These are phyloP conservation scores for Pinus albicaulis DNA, from an alignment of 75 land plant genomes.

Conservation along the genomic window DNA sequence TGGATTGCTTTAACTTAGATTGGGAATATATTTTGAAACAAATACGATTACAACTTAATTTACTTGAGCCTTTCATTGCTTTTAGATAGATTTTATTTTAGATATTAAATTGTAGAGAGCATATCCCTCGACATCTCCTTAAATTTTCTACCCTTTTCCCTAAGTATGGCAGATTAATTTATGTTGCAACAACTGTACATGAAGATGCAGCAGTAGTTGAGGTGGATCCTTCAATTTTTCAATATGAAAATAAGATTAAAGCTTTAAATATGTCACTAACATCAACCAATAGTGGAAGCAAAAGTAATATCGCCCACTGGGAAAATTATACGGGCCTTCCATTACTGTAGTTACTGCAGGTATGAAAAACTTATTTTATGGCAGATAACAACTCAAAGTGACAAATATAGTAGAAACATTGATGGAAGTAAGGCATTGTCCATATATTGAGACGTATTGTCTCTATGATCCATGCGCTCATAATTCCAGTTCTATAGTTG, in stretches of 20 bases:
- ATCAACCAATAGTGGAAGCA: constrained; percentile 70
- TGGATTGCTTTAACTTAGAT: constrained; percentile 45
- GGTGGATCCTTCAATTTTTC: constrained; percentile 77
- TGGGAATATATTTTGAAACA: constrained; percentile 67
- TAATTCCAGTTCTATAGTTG: constrained; percentile 52
- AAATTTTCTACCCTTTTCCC: too few relatives aligned
- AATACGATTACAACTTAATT: constrained; percentile 56
- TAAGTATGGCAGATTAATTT: too few relatives aligned
- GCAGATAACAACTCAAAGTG: constrained; percentile 77
- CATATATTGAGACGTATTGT: constrained; percentile 83
- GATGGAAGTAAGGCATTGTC: constrained; percentile 82
- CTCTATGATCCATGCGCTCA: constrained; percentile 90
- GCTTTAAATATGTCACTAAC: constrained; percentile 70
- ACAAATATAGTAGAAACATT: constrained; percentile 84
- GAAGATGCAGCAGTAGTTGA: constrained; percentile 49
- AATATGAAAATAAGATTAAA: constrained; percentile 90
- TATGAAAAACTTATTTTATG: constrained; percentile 81
- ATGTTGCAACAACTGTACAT: too few relatives aligned
- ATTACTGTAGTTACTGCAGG: constrained; percentile 96
- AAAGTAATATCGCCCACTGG: constrained; percentile 85
- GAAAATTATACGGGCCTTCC: constrained; percentile 87
- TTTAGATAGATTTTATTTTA: constrained; percentile 71
- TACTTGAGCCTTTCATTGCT: constrained; percentile 79
- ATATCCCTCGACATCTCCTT: constrained; percentile 9
- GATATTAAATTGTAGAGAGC: constrained; percentile 48